Conservation (phyloP, 257 asterid species). For the Echites panduratus region DNA sequence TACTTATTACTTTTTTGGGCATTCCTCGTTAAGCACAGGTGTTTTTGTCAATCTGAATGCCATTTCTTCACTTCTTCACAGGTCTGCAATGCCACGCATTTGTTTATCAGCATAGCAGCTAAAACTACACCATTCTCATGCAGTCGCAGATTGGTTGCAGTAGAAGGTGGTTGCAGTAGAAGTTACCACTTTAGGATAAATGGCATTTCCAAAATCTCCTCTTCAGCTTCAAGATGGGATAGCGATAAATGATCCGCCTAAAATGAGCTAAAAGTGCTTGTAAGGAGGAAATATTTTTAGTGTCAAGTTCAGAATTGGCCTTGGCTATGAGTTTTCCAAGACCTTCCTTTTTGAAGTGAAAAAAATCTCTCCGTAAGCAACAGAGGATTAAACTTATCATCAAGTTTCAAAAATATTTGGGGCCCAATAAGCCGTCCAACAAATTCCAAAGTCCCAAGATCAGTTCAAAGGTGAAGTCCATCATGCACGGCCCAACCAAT, state of each 20-base stretch:
- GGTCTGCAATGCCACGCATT: conserved; percentile 10
- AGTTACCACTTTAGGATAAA: not conserved
- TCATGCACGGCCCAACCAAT: too few species aligned
- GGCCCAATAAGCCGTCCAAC: too few species aligned
- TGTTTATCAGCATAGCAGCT: conserved; percentile 30
- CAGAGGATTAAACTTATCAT: too few species aligned
- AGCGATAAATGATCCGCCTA: too few species aligned
- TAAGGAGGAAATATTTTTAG: conserved; percentile 28
- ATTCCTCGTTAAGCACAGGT: conserved; percentile 15
- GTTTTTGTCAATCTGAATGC: conserved; percentile 24
- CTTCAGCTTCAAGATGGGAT: too few species aligned
- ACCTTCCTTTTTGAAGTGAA: conserved; percentile 25
- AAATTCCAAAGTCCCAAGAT: too few species aligned
- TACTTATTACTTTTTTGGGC: conserved; percentile 13
- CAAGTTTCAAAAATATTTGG: too few species aligned
- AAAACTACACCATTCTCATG: conserved; percentile 33
- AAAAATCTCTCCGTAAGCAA: conserved; percentile 25
- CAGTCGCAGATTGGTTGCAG: conserved; percentile 22
- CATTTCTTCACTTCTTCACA: conserved; percentile 19
- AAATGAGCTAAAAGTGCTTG: conserved; percentile 48
- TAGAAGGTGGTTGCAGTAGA: conserved; percentile 10
- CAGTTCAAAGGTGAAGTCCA: too few species aligned
- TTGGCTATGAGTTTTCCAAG: conserved; percentile 22
- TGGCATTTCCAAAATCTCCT: too few species aligned
- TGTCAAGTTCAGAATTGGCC: conserved; percentile 28